Evolutionary conservation across 495 filamentous ascomycete genomes (phyloP), one percentile per base, ranked within the genome.

Genomic region (Podospora pseudopauciseta): DNA sequence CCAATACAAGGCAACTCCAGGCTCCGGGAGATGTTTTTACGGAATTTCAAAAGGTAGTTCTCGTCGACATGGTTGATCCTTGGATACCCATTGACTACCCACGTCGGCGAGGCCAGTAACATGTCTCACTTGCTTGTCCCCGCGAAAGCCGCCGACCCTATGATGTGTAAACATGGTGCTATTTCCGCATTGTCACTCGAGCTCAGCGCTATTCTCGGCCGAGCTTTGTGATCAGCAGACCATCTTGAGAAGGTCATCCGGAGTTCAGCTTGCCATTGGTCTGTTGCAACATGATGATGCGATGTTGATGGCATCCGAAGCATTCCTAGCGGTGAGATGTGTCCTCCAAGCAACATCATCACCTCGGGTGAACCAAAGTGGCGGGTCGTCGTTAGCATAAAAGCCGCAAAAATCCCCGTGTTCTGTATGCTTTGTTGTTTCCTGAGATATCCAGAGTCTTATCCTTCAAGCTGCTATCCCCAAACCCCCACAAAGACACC

Each of bases 211-310:
- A 70, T 63, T 39, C 60, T 68, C 66, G 67, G 64, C 67, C 61
- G 23, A 64, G 53, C 63, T 66, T 65, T 34, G 54, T 67, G 73
- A 75, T 77, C 75, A 77, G 68, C 75, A 72, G 75, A 74, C 71
- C 73, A 58, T 65, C 64, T 67, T 66, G 27, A 54, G 67, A 23
- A 20, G 34, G 61, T 19, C 30, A 53, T 39, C 65, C 67, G 20
- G 65, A 23, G 57, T 20, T 66, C 55, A 67, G 53, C 56, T n/a
- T 30, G 34, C 60, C 65, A 71, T 69, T 73, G 70, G 70, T 59
- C 58, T 68, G 49, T 55, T n/a, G 59, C 34, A 49, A 57, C 18
- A 53, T 55, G 18, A 53, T 49, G 58, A 56, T 57, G 49, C 62
- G 63, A 57, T 53, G 65, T 67, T n/a, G 60, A 19, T 53, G 26